A percentile compares a stretch with the other conserved stretches of the same genome.
Conservation (phyloP, 495 filamentous ascomycete species). For the Tuber magnatum region DNA sequence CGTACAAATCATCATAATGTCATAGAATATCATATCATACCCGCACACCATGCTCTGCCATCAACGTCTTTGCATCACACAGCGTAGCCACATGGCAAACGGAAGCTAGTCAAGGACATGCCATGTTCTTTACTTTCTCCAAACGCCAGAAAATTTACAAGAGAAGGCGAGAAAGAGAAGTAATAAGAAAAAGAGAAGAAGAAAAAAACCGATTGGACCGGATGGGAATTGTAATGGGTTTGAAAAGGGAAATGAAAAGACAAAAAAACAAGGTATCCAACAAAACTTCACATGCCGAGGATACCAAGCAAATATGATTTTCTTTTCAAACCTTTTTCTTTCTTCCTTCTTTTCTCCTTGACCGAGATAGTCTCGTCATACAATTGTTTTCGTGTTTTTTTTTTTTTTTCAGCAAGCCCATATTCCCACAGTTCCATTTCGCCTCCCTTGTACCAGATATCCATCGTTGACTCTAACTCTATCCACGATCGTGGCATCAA, state of each 20-base stretch:
- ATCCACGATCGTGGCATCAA: slow-evolving; percentile 62
- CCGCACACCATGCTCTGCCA: neutral
- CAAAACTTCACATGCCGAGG: neutral
- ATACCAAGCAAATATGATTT: neutral
- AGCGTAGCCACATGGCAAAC: neutral
- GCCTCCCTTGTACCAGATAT: slow-evolving; percentile 83
- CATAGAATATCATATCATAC: neutral
- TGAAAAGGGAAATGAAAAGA: neutral
- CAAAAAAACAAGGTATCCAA: neutral
- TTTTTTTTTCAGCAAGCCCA: slow-evolving; percentile 65
- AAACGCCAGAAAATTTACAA: neutral
- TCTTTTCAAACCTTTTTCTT: neutral
- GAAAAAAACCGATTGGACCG: neutral
- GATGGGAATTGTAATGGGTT: neutral
- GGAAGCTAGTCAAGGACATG: neutral
- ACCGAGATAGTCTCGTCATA: neutral
- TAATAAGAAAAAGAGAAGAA: neutral
- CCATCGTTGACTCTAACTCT: slow-evolving; percentile 87
- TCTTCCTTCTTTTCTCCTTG: neutral
- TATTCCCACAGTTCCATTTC: slow-evolving; percentile 79
- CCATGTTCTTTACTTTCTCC: neutral
- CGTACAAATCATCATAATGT: neutral
- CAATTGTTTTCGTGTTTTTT: neutral
- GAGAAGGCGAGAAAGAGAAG: neutral
- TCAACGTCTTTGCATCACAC: neutral